Evolutionary conservation across 2,329 filamentous ascomycete species (phyloP), one percentile per base, ranked within the genome.

Genomic region (Fusarium pseudocircinatum): DNA sequence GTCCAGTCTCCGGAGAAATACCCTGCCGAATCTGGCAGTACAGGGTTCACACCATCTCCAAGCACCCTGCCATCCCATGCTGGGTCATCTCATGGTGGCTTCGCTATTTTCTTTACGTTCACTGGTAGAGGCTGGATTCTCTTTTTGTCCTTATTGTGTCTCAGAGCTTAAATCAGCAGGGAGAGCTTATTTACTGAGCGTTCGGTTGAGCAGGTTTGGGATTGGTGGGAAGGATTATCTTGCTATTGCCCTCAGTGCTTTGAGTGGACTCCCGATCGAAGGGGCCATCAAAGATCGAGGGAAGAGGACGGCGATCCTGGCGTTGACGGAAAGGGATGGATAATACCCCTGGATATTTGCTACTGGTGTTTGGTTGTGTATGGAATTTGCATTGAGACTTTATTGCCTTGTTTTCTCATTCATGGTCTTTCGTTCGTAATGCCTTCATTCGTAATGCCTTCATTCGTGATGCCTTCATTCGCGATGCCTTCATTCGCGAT

Each of bases 31-130:
- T 24, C 42, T 8, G 47, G 60, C 22, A 57, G 28, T 28, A 32
- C 42, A n/a, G 61, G 47, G 16, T 71, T 70, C 12, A 62, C 54
- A 1, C 32, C 56, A 1, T 70, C 69, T 7, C 40, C 40, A 16
- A 24, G 40, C 40, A 43, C 40, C n/a, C 7, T 43, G 40, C n/a
- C n/a, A 24, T 43, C 40, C 16, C 40, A 43, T 11, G 42, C n/a
- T 7, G 15, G 42, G n/a, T 43, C 42, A n/a, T 43, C n/a, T 24
- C 14, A 18, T 11, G 16, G 42, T 13, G 44, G 14, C 30, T 15
- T 47, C 20, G 20, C 7, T 12, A 14, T 30, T 30, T 22, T 30
- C 26, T 20, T 30, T 30, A 11, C 14, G 26, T 47, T 30, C 10
- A 47, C 20, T 20, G 26, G 20, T 16, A 22, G 26, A 30, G 44